phyloP scores from a whole-genome alignment of 1,139 yeast species.

The Ashbya aceris region DNA sequence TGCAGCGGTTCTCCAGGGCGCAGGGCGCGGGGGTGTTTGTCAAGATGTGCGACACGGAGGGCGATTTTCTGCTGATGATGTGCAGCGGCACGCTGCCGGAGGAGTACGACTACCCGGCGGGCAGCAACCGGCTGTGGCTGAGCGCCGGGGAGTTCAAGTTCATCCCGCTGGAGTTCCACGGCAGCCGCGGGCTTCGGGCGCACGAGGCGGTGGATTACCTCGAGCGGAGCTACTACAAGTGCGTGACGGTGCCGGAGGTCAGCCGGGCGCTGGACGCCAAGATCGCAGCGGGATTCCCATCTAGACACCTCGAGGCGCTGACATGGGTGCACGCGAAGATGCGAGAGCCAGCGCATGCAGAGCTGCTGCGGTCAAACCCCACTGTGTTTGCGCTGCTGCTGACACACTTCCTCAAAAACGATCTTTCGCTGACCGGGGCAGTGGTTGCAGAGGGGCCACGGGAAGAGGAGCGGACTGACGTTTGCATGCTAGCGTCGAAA shows the following conservation, averaged over 20 bases:
- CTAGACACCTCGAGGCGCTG: constrained; percentile 6
- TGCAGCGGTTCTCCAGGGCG: constrained; percentile 31
- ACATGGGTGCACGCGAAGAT: background rate
- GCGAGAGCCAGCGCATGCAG: background rate
- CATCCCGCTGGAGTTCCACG: constrained; percentile 26
- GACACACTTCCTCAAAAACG: background rate
- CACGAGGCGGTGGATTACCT: constrained; percentile 32
- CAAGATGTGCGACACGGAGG: constrained; percentile 45
- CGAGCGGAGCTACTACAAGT: constrained; percentile 27
- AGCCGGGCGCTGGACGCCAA: constrained; percentile 11
- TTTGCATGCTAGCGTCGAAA: background rate
- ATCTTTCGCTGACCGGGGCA: background rate
- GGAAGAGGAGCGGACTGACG: background rate
- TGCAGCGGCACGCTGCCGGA: constrained; percentile 36
- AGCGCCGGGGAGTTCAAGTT: constrained; percentile 23
- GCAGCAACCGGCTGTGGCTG: constrained; percentile 27
- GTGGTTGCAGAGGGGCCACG: background rate
- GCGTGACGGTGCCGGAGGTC: constrained; percentile 17
- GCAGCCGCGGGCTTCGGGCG: constrained; percentile 27
- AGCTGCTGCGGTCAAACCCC: background rate
- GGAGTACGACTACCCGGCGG: constrained; percentile 25
- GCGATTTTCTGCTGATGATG: constrained; percentile 47
- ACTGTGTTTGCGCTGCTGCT: background rate
- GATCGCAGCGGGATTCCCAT: constrained; percentile 14
- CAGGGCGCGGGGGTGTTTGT: constrained; percentile 34